Percentiles rank a stretch among this genome's conserved stretches.
Conservation (phyloP, 2,329 filamentous ascomycete genomes). For the Waltergamsia citrina region DNA sequence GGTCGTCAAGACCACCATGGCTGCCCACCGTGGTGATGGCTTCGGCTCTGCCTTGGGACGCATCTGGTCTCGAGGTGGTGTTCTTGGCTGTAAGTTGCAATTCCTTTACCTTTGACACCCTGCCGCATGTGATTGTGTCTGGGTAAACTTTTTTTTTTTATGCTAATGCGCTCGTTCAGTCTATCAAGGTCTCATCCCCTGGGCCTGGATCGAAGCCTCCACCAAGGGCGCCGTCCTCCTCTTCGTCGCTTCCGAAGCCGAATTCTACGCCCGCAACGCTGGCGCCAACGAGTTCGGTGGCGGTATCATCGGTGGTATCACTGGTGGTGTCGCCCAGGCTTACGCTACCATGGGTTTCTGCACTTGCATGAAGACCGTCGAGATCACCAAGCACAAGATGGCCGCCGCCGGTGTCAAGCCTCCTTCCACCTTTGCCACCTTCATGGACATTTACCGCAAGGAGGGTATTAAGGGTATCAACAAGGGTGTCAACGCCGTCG, state of each 20-base stretch:
- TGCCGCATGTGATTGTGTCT: too few species aligned
- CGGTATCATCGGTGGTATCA: conserved; percentile 86
- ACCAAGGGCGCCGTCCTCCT: conserved; percentile 98
- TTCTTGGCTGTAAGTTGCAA: conserved; percentile 73
- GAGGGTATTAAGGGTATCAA: conserved; percentile 96
- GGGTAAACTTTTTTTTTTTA: conserved; percentile 1
- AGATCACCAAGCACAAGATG: conserved; percentile 98
- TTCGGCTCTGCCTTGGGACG: conserved; percentile 73
- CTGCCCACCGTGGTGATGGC: conserved; percentile 84
- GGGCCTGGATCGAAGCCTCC: conserved; percentile 99
- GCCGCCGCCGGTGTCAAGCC: conserved; percentile 75
- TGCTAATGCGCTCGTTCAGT: conserved; percentile 46
- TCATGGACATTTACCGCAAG: conserved; percentile 92
- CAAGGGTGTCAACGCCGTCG: conserved; percentile 96
- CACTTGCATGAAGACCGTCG: conserved; percentile 99
- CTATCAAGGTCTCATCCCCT: conserved; percentile 98
- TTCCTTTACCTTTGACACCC: neutral
- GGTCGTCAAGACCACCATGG: conserved; percentile 99
- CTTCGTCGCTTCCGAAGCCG: conserved; percentile 97
- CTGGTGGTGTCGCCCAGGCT: conserved; percentile 90
- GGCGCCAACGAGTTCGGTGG: conserved; percentile 81
- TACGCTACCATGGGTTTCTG: conserved; percentile 99
- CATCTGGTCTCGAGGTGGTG: conserved; percentile 90
- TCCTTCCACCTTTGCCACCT: conserved; percentile 85
- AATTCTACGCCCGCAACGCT: conserved; percentile 79